Conservation (phyloP, 495 filamentous ascomycete species). For the Clohesyomyces aquaticus region DNA sequence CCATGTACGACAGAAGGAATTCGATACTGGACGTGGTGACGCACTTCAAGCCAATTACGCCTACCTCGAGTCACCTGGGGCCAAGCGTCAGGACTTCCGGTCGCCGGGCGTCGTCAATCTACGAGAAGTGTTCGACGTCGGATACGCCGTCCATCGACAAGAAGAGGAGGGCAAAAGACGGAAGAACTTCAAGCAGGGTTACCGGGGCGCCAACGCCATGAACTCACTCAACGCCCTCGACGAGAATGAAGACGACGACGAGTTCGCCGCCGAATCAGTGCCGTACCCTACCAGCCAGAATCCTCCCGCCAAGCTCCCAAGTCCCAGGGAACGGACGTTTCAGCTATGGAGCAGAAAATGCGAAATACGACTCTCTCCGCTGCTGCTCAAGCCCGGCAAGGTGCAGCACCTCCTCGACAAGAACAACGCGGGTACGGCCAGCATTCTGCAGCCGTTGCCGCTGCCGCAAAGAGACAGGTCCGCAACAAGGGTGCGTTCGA, state of each 20-base stretch:
- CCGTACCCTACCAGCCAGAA: conserved; percentile 51
- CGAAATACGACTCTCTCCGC: conserved; percentile 73
- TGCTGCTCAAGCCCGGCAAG: conserved; percentile 64
- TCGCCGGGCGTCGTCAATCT: conserved; percentile 94
- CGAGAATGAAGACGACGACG: conserved; percentile 63
- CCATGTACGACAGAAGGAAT: conserved; percentile 55
- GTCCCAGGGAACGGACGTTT: conserved; percentile 64
- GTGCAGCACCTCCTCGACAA: conserved; percentile 50
- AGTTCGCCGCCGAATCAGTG: conserved; percentile 59
- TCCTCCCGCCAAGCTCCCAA: conserved; percentile 72
- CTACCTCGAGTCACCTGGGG: conserved; percentile 61
- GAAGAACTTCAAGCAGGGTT: conserved; percentile 74
- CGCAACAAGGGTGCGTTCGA: conserved; percentile 78
- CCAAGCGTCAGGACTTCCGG: conserved; percentile 84
- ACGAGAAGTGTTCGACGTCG: conserved; percentile 95
- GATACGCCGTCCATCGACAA: conserved; percentile 93
- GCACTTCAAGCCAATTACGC: conserved; percentile 53
- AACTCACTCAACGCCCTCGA: conserved; percentile 70
- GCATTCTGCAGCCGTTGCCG: conserved; percentile 74
- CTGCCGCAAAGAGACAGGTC: conserved; percentile 78
- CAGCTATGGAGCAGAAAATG: conserved; percentile 82
- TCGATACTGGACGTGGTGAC: conserved; percentile 46
- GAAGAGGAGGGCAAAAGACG: conserved; percentile 93
- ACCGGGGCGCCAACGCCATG: conserved; percentile 58
- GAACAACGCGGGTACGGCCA: conserved; percentile 77